These are phyloP conservation scores for Termitomyces sp. DNA, from an alignment of 768 basidiomycete species.

Conservation along the genomic window DNA sequence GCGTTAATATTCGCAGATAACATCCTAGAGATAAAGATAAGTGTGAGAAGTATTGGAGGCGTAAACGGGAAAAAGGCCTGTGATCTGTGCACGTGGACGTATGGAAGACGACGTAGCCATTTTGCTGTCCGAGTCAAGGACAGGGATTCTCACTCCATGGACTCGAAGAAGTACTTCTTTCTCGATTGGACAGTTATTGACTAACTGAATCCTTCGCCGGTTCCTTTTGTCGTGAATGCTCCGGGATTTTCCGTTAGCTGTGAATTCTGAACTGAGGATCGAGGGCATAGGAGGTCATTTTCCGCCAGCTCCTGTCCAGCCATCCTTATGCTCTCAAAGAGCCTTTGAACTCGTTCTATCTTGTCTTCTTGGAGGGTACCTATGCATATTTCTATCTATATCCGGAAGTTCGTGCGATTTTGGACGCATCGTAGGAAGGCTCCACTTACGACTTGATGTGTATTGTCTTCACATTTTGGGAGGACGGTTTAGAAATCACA, in stretches of 20 bases:
- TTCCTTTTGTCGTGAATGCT: no score
- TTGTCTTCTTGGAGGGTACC: not conserved
- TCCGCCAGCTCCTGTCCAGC: not conserved
- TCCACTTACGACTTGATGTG: not conserved
- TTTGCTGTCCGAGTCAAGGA: not conserved
- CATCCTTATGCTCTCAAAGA: not conserved
- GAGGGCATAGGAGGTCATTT: no score
- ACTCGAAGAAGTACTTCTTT: not conserved
- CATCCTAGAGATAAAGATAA: not conserved
- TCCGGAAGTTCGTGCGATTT: not conserved
- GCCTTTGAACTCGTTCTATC: not conserved
- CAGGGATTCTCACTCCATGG: not conserved
- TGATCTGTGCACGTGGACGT: not conserved
- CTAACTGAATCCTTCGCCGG: no score
- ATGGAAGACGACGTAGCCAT: not conserved
- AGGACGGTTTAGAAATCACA: not conserved
- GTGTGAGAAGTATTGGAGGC: not conserved
- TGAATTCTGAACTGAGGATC: not conserved
- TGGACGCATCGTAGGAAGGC: not conserved
- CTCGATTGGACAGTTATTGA: no score
- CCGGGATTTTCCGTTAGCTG: not conserved
- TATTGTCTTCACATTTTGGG: no score
- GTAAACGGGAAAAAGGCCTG: not conserved
- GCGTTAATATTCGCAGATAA: not conserved
- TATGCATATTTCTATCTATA: not conserved